Conservation (phyloP, 169 alveolate genomes). For the Plasmodium gaboni region DNA sequence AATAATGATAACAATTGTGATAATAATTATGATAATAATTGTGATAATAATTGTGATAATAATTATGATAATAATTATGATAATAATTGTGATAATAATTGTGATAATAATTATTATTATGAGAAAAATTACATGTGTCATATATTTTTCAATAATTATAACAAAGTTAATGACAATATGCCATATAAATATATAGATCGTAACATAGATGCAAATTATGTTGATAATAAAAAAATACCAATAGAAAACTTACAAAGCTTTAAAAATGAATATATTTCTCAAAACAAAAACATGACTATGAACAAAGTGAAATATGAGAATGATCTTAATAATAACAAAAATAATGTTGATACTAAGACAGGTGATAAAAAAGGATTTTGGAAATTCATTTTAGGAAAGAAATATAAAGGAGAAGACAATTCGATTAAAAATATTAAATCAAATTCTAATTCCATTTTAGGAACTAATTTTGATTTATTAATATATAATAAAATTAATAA, state of each 20-base stretch:
- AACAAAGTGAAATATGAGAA: background rate
- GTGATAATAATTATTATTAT: background rate
- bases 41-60: background rate
- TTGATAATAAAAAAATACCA: background rate
- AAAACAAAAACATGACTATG: background rate
- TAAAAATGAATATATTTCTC: conserved; percentile 18
- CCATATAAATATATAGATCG: background rate
- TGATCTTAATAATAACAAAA: background rate
- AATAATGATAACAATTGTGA: background rate
- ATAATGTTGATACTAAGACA: background rate
- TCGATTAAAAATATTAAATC: background rate
- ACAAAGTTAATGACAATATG: background rate
- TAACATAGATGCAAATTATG: background rate
- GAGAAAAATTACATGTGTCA: background rate
- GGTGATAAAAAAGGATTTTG: conserved; percentile 24
- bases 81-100: background rate
- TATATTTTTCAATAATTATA: background rate
- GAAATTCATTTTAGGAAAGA: conserved; percentile 41
- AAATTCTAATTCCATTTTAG: background rate
- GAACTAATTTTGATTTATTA: conserved; percentile 42
- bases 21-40: background rate
- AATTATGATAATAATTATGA: background rate
- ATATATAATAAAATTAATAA: conserved; percentile 26
- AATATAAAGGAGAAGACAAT: background rate
- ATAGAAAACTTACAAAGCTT: conserved; percentile 26